These are phyloP conservation scores for Fusarium sp. DNA, from an alignment of 2,329 filamentous ascomycete species.

Conservation along the genomic window DNA sequence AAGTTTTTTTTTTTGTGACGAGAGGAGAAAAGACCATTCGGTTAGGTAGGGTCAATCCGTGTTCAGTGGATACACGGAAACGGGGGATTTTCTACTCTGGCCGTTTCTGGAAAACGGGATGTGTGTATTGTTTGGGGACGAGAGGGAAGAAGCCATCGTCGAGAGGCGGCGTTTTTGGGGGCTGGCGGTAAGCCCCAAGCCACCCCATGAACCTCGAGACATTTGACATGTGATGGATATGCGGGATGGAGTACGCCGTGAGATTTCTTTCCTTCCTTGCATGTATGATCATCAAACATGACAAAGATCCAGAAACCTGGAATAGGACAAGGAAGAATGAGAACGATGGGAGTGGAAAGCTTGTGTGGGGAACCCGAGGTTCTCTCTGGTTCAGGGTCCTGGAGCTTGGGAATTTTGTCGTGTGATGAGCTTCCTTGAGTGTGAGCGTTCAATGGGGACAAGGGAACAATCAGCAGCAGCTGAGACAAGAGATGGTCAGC, in stretches of 20 bases:
- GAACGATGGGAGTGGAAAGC: conserved; percentile 3
- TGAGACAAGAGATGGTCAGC: not conserved
- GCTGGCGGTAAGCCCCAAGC: not conserved
- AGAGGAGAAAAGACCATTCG: not conserved
- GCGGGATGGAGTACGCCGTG: not conserved
- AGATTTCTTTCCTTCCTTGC: not conserved
- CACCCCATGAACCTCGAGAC: not conserved
- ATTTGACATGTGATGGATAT: conserved; percentile 25
- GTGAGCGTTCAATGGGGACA: not conserved
- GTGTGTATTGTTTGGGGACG: conserved; percentile 12
- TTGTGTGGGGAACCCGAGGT: conserved; percentile 28
- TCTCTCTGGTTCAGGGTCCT: conserved; percentile 26
- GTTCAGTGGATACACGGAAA: not conserved
- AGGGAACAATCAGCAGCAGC: not conserved
- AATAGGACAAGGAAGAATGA: not conserved
- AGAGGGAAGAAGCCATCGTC: conserved; percentile 18
- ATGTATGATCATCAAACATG: not conserved
- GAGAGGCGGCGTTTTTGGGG: not conserved
- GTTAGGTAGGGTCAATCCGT: not conserved
- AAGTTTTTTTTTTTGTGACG: not conserved
- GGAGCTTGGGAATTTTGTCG: conserved; percentile 14
- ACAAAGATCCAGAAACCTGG: not conserved
- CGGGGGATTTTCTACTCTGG: not conserved
- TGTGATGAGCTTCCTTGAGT: conserved; percentile 11
- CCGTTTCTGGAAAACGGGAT: conserved; percentile 1